phyloP scores from a whole-genome alignment of 495 filamentous ascomycete genomes.

The Annulohypoxylon nitens region DNA sequence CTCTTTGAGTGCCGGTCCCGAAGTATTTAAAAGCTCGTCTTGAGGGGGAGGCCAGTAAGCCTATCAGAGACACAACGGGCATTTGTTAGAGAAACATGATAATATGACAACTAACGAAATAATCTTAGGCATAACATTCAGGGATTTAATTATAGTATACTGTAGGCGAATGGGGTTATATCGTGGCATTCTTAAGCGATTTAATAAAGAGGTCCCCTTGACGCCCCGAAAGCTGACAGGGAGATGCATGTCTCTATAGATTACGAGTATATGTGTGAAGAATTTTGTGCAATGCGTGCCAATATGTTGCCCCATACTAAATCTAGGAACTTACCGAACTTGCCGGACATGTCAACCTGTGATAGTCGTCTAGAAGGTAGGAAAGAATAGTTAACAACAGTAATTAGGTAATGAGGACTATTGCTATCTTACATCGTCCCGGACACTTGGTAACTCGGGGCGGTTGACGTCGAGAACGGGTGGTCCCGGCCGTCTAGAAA shows the following conservation, averaged over 20 bases:
- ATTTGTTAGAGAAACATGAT: not conserved
- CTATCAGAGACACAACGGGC: not conserved
- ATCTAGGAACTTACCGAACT: not conserved
- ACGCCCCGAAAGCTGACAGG: not conserved
- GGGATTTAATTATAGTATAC: not conserved
- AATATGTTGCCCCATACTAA: not conserved
- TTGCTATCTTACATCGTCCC: not conserved
- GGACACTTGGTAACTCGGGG: not conserved
- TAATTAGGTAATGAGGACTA: not conserved
- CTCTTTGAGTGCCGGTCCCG: not conserved
- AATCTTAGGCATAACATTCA: not conserved
- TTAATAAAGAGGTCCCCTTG: not conserved
- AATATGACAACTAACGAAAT: not conserved
- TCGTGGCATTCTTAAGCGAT: conserved; percentile 3
- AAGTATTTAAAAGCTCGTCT: not conserved
- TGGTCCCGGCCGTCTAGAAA: not conserved
- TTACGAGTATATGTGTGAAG: not conserved
- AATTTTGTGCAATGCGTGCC: not conserved
- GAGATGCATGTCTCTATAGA: not conserved
- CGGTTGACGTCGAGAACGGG: not conserved
- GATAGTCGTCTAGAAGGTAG: not conserved
- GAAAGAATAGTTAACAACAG: not conserved
- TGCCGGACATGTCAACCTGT: not conserved
- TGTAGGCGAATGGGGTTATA: not conserved
- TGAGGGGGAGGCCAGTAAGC: not conserved